phyloP scores from a whole-genome alignment of 176 grass and related monocot genomes.

The Triticum timopheevii region DNA sequence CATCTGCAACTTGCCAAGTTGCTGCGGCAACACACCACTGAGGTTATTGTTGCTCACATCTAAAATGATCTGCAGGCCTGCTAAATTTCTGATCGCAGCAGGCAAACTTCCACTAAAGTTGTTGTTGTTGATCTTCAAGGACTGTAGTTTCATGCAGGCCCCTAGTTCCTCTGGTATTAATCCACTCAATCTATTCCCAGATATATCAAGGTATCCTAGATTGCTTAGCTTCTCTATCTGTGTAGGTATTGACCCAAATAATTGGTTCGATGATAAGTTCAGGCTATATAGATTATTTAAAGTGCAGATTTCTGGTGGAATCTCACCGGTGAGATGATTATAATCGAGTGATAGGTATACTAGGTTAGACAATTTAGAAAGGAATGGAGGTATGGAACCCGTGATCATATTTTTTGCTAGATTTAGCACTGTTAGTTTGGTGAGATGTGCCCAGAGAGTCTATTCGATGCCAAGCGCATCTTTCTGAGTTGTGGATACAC shows the following conservation, averaged over 20 bases:
- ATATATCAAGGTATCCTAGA: not conserved
- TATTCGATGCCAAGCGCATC: too few relatives aligned
- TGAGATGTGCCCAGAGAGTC: too few relatives aligned
- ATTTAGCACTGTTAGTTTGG: too few relatives aligned
- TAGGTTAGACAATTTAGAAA: too few relatives aligned
- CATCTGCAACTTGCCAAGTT: not conserved
- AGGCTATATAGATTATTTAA: too few relatives aligned
- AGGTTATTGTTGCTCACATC: not conserved
- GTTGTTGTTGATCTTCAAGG: not conserved
- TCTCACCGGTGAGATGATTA: too few relatives aligned
- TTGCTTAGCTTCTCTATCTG: not conserved
- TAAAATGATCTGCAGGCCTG: not conserved
- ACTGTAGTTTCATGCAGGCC: not conserved
- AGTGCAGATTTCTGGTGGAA: too few relatives aligned
- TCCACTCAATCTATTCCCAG: not conserved
- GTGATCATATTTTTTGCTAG: too few relatives aligned
- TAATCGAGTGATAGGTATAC: too few relatives aligned
- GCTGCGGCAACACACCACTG: not conserved
- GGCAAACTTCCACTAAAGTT: not conserved
- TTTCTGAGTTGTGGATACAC: too few relatives aligned
- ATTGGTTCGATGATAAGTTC: too few relatives aligned
- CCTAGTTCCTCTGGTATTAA: not conserved
- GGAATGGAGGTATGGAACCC: too few relatives aligned
- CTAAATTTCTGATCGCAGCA: not conserved
- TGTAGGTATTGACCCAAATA: not conserved